Percentiles rank a stretch among this genome's conserved stretches.
Evolutionary conservation across 768 basidiomycete species (phyloP).

Genomic region (Suillus decipiens): DNA sequence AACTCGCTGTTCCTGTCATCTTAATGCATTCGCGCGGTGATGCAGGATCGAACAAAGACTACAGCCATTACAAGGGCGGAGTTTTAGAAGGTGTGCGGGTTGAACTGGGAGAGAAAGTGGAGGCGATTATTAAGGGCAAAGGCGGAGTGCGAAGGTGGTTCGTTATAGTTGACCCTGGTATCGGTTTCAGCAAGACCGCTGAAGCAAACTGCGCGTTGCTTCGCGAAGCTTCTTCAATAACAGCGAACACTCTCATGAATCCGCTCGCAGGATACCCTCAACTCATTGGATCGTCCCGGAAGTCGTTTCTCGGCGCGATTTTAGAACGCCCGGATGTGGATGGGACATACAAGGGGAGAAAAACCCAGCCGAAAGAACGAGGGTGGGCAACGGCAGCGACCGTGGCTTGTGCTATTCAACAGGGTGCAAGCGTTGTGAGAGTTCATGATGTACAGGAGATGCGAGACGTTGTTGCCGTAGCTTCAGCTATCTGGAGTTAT

Average conservation of each 20-base stretch:
- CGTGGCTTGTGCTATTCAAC: constrained; percentile 72
- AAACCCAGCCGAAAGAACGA: constrained; percentile 66
- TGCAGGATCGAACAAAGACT: constrained; percentile 73
- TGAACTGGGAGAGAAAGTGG: constrained; percentile 74
- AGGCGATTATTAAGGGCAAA: constrained; percentile 59
- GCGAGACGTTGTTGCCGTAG: constrained; percentile 69
- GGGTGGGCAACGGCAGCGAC: constrained; percentile 79
- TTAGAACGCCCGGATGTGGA: constrained; percentile 47
- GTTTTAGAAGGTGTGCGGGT: constrained; percentile 67
- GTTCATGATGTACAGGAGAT: constrained; percentile 82
- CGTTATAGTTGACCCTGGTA: constrained; percentile 86
- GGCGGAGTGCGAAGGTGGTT: constrained; percentile 86
- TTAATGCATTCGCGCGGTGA: constrained; percentile 95
- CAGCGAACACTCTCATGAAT: constrained; percentile 46
- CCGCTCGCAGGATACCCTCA: constrained; percentile 59
- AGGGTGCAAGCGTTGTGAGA: constrained; percentile 69
- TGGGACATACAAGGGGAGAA: constrained; percentile 44
- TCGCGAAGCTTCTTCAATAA: constrained; percentile 48
- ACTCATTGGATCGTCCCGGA: constrained; percentile 80
- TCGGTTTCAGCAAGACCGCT: constrained; percentile 91
- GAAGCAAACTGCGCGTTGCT: constrained; percentile 75
- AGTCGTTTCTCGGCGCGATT: constrained; percentile 78
- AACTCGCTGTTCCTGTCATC: constrained; percentile 74
- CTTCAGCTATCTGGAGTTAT: constrained; percentile 56
- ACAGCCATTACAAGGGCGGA: constrained; percentile 44